A percentile compares a stretch with the other conserved stretches of the same genome.
Conservation (phyloP, 257 asterid species). For the Fraxinus cuspidata region DNA sequence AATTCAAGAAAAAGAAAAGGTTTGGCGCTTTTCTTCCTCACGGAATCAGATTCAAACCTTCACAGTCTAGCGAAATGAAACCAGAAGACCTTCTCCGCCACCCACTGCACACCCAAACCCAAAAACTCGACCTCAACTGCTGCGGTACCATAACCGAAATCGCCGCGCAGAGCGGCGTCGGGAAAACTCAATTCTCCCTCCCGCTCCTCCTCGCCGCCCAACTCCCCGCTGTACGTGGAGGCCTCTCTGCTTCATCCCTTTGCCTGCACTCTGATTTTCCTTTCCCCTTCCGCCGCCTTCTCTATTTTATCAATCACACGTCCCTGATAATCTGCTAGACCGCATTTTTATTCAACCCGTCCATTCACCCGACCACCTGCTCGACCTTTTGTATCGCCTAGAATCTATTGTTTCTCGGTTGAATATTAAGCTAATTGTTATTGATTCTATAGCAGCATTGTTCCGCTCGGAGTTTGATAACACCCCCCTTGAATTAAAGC, state of each 20-base stretch:
- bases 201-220: conserved; percentile 88
- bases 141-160: conserved; percentile 73
- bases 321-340: conserved; percentile 47
- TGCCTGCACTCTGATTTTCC: conserved; percentile 91
- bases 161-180: conserved; percentile 89
- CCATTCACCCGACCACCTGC: conserved; percentile 75
- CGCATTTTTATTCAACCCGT: conserved; percentile 60
- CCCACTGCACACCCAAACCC: conserved; percentile 44
- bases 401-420: conserved; percentile 46
- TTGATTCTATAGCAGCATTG: conserved; percentile 84
- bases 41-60: background rate
- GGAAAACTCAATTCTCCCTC: conserved; percentile 87
- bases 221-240: conserved; percentile 69
- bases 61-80: conserved; percentile 37
- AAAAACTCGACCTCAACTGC: conserved; percentile 65
- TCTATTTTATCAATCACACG: conserved; percentile 33
- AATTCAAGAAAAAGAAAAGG: too few relatives aligned
- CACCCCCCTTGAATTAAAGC: conserved; percentile 59
- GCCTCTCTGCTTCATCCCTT: conserved; percentile 76
- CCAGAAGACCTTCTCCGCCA: conserved; percentile 64
- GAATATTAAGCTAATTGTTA: conserved; percentile 63
- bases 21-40: background rate
- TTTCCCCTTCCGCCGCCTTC: conserved; percentile 77
- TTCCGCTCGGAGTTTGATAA: conserved; percentile 82
- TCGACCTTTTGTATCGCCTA: conserved; percentile 73